Conservation (phyloP, 2,329 filamentous ascomycete genomes). For the Pezicula radicicola region DNA sequence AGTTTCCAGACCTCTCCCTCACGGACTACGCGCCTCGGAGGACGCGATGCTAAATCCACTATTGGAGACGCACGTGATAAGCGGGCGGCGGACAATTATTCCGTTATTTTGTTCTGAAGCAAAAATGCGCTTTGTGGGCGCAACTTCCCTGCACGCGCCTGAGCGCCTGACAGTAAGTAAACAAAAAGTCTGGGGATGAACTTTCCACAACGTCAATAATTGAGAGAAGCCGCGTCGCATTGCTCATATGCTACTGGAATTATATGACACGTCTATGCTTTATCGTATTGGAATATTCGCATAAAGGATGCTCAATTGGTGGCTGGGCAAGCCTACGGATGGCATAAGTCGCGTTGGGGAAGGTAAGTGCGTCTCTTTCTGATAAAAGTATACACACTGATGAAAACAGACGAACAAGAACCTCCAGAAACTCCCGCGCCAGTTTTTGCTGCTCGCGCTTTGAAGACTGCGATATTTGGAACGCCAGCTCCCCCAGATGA, state of each 20-base stretch:
- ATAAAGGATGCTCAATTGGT: conserved; percentile 29
- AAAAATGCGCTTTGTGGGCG: neutral
- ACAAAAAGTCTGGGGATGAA: neutral
- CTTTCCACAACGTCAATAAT: neutral
- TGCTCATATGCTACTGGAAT: conserved; percentile 5
- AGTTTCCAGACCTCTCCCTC: neutral
- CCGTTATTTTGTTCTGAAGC: neutral
- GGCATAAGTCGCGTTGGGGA: conserved; percentile 12
- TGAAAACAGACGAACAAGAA: conserved; percentile 33
- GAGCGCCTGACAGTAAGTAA: neutral
- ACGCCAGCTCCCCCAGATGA: conserved; percentile 43
- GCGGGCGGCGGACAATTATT: too few relatives aligned
- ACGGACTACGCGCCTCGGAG: neutral
- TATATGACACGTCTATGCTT: neutral
- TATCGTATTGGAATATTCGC: neutral
- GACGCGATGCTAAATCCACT: neutral
- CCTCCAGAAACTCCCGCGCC: conserved; percentile 63
- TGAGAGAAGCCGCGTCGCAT: neutral
- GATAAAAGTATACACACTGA: conserved; percentile 7
- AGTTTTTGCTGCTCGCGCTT: conserved; percentile 62
- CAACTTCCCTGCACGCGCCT: neutral
- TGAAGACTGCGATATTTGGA: conserved; percentile 63
- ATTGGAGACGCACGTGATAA: too few relatives aligned
- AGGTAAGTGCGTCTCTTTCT: conserved; percentile 13
- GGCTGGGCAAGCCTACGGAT: conserved; percentile 23